Evolutionary conservation across 768 basidiomycete species (phyloP), one percentile per base, ranked within the genome.

Genomic region (Suillus spraguei): DNA sequence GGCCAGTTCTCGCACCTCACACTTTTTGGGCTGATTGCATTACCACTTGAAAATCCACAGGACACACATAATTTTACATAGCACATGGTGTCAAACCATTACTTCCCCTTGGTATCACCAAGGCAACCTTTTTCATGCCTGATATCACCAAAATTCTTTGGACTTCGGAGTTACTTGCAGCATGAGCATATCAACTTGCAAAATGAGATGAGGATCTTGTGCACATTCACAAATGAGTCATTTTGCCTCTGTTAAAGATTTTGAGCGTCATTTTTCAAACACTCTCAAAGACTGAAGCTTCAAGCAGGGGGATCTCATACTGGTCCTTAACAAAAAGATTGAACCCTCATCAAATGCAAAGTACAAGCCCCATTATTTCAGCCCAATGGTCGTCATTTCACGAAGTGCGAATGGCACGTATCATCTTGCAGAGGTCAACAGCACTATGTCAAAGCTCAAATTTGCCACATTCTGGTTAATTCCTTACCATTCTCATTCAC

Each of bases 21-120:
- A 66, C 76, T 0, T 72, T 82, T 3, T 81, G 79, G 79, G 71
- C 81, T 0, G 78, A 83, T 5, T 61, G 72, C 1, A 17, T 44
- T 17, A 44, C 42, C 17, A 44, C 42, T 44, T 17, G 6, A 2
- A 44, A 44, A 44, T 44, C 42, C 20, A 44, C 7, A 1, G 42
- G 42, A 20, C 42, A 44, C 7, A 44, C 20, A 3, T 17, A 17
- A 8, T 44, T 44, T 20, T 44, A 44, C 6, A 44, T 44, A 17
- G 42, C 42, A 20, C 42, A 44, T 4, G 7, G 42, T 2, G 0
- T 44, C 3, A 17, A 44, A 44, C 42, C 42, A 1, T 7, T 44
- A 20, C 42, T 41, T 41, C 28, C 28, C 28, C 28, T 28, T 28
- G 28, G 4, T 4, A 28, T 28, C 4, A 28, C 28, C 5, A 14